phyloP scores from a whole-genome alignment of 2,329 filamentous ascomycete species.

The Camillea tinctor region DNA sequence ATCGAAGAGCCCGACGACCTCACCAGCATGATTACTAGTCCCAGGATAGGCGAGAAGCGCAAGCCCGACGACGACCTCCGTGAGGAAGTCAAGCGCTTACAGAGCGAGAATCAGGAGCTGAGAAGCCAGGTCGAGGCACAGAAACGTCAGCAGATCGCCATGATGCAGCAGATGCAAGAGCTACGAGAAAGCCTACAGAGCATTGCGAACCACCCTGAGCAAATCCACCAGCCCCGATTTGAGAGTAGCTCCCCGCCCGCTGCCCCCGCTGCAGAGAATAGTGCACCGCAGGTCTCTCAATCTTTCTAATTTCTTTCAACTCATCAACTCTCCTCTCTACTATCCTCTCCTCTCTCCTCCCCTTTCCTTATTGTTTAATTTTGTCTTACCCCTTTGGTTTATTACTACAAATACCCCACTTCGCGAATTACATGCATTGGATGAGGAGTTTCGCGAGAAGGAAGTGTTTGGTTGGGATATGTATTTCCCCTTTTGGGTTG shows the following conservation, averaged over 20 bases:
- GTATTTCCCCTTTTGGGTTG: background rate
- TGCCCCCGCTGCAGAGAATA: background rate
- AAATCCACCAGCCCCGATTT: background rate
- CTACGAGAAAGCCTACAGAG: background rate
- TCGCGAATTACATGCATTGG: background rate
- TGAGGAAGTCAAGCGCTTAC: conserved; percentile 65
- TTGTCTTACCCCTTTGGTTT: background rate
- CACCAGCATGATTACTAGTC: conserved; percentile 2
- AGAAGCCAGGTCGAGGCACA: conserved; percentile 50
- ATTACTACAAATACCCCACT: background rate
- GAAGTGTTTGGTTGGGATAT: background rate
- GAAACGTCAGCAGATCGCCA: conserved; percentile 38
- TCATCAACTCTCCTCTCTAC: background rate
- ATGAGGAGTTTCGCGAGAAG: background rate
- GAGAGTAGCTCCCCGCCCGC: background rate
- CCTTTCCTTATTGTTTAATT: background rate
- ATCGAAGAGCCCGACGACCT: conserved; percentile 35
- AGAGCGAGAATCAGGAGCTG: conserved; percentile 63
- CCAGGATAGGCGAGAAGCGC: conserved; percentile 43
- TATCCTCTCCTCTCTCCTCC: background rate
- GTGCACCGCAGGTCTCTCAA: background rate
- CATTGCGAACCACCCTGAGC: background rate
- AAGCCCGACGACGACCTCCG: conserved; percentile 55
- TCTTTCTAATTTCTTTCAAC: background rate
- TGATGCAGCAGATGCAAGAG: conserved; percentile 15